Conservation (phyloP, 345 rosid species). For the Eucalyptus sp. region DNA sequence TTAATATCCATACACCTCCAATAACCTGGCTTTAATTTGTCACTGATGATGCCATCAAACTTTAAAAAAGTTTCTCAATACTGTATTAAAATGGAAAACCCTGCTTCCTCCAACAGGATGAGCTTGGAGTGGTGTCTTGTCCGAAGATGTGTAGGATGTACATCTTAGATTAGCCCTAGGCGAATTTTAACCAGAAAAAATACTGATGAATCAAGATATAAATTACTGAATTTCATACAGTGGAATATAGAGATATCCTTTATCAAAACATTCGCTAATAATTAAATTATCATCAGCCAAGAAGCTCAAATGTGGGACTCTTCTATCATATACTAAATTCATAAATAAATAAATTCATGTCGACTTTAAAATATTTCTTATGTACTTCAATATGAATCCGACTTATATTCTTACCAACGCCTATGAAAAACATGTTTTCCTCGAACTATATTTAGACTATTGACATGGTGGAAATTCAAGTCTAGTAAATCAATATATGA, state of each 20-base stretch:
- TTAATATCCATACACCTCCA: background rate
- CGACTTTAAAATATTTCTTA: background rate
- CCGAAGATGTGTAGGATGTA: background rate
- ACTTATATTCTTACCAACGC: background rate
- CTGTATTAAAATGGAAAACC: background rate
- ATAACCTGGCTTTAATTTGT: background rate
- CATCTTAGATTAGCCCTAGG: background rate
- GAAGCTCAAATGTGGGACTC: background rate
- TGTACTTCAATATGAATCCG: background rate
- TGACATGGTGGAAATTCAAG: background rate
- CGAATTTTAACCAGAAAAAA: background rate
- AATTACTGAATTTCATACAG: background rate
- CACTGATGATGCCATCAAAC: background rate
- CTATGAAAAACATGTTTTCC: background rate
- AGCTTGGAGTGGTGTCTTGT: background rate
- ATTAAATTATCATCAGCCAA: background rate
- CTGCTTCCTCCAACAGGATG: background rate
- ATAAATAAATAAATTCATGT: background rate
- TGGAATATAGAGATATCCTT: background rate
- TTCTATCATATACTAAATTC: background rate
- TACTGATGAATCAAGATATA: background rate
- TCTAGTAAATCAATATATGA: background rate
- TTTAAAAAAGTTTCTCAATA: background rate
- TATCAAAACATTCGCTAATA: background rate
- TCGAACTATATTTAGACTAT: background rate